Conservation (phyloP, 1,139 yeast genomes). For the Yamadazyma conglobata region DNA sequence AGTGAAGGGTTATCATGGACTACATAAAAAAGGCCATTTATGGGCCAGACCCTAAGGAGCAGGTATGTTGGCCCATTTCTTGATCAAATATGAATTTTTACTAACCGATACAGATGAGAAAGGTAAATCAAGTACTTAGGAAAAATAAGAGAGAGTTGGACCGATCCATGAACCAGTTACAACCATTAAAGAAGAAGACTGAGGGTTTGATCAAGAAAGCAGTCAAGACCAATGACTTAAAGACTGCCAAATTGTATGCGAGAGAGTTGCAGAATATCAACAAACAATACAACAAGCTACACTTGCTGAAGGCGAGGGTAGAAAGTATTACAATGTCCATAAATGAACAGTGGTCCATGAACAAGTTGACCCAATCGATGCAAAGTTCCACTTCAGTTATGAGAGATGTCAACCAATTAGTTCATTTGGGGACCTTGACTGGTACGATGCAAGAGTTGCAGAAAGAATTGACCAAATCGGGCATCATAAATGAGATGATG, state of each 20-base stretch:
- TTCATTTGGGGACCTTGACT: conserved; percentile 75
- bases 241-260: conserved; percentile 76
- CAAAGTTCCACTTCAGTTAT: conserved; percentile 75
- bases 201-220: conserved; percentile 68
- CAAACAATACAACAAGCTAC: conserved; percentile 70
- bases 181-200: conserved; percentile 66
- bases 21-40: conserved; percentile 78
- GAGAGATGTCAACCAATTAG: conserved; percentile 82
- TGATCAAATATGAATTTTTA: conserved; percentile 7
- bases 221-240: conserved; percentile 75
- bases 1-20: conserved; percentile 9
- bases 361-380: conserved; percentile 79
- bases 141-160: conserved; percentile 85
- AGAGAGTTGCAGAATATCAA: conserved; percentile 73
- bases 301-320: conserved; percentile 79
- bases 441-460: conserved; percentile 85
- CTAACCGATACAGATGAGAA: conserved; percentile 56
- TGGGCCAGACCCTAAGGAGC: conserved; percentile 97
- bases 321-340: conserved; percentile 85
- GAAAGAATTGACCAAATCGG: conserved; percentile 85
- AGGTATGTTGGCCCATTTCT: conserved; percentile 35
- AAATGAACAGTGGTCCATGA: conserved; percentile 87
- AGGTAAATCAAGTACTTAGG: conserved; percentile 76
- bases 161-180: conserved; percentile 65
- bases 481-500: conserved; percentile 93